Base-by-base conservation (phyloP, 768 basidiomycete genomes). In the Lactifluus rugatus region DNA sequence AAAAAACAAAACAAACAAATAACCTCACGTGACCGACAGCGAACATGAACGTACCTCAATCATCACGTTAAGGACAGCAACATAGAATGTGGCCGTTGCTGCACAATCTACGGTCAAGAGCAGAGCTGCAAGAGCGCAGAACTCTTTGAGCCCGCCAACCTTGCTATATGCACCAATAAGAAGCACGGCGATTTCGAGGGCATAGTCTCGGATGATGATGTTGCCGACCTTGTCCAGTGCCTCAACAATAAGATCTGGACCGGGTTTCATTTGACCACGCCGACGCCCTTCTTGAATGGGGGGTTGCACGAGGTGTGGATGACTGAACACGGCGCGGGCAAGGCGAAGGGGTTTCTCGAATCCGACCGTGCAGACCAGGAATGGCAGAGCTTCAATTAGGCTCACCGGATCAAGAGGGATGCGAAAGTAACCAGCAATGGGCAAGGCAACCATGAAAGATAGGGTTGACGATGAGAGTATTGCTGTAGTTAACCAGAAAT, bases 311-410 rank as follows among this genome's bases (percentile, higher is more conserved):
- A 67, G 65, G 25, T 87, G 81, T 2, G 88, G 89, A 64, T 93
- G 89, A 28, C 82, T 79, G 73, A 97, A 91, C 16, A 98, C 89
- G 2, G 93, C 87, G 13, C 85, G 80, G 2, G 93, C 94, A 25
- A 99, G 83, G 7, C 90, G 82, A 47, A 95, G 84, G 0, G 94
- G 95, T 70, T 99, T 98, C 73, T 99, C 96, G 70, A 98, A 99
- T 7, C 95, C 95, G 59, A 99, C 84, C 1, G 93, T 96, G 71
- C 95, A 95, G 36, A 99, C 94, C 48, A 98, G 77, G 83, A 98
- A 98, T 0, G 96, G 96, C 0, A 99, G 80, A 0, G 96, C 95
- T 70, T 99, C 96, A 10, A 90, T 92, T 51, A 99, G 78, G 10
- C 86, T 85, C 53, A 98, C 86, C 1, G 93, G 92, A 70, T 98